Percentiles rank a stretch among this genome's conserved stretches.
These are phyloP conservation scores for Exserohilum turcica DNA, from an alignment of 2,329 filamentous ascomycete species.

Conservation along the genomic window DNA sequence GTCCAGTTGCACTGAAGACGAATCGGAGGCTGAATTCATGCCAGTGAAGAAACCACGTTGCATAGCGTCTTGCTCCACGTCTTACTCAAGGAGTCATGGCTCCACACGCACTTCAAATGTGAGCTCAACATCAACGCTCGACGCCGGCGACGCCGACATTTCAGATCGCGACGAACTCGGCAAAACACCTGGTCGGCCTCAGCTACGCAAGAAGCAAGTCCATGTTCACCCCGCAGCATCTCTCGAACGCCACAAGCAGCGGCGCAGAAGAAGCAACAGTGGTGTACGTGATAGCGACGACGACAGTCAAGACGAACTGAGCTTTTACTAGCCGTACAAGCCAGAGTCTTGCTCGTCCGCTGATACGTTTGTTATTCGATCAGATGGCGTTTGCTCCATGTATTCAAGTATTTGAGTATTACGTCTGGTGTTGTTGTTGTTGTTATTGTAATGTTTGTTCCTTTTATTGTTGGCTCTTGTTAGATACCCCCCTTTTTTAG, in stretches of 20 bases:
- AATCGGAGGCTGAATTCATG: not conserved
- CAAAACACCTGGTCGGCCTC: constrained; percentile 11
- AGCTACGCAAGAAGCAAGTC: not conserved
- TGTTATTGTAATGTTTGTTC: too few species aligned
- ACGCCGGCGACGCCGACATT: not conserved
- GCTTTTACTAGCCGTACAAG: constrained; percentile 30
- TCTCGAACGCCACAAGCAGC: constrained; percentile 16
- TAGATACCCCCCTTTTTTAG: not conserved
- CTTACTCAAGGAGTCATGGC: not conserved
- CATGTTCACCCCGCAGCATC: not conserved
- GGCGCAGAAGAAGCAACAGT: not conserved
- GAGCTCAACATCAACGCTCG: not conserved
- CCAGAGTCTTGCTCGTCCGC: too few species aligned
- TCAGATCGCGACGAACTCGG: constrained; percentile 22
- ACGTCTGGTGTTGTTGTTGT: not conserved
- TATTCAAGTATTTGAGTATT: too few species aligned
- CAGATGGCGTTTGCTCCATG: not conserved
- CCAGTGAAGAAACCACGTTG: not conserved
- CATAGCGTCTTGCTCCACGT: not conserved
- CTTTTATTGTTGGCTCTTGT: not conserved
- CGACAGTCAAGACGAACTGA: constrained; percentile 43
- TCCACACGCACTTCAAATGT: not conserved
- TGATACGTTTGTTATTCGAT: not conserved
- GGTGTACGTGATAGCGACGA: constrained; percentile 11
- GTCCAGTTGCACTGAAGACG: not conserved